Conservation (phyloP, 495 filamentous ascomycete genomes). For the Ramalina intermedia region DNA sequence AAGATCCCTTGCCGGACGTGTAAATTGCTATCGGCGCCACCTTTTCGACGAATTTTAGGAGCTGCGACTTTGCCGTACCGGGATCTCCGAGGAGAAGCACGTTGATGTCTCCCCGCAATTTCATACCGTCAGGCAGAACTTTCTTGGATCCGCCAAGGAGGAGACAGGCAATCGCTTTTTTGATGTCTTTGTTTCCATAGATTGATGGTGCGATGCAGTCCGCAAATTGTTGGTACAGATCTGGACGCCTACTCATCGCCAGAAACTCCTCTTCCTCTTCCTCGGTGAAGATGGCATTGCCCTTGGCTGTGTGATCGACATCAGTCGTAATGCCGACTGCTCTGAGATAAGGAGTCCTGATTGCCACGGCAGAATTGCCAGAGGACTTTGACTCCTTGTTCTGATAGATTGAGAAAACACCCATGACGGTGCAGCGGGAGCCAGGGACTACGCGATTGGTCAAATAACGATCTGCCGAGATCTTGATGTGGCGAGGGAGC, state of each 20-base stretch:
- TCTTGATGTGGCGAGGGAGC: constrained; percentile 82
- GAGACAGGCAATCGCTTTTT: constrained; percentile 95
- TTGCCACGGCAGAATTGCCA: constrained; percentile 65
- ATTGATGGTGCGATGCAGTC: constrained; percentile 95
- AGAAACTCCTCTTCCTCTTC: constrained; percentile 97
- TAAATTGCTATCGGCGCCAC: constrained; percentile 96
- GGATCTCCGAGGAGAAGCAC: constrained; percentile 94
- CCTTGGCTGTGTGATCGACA: constrained; percentile 78
- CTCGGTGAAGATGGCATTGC: constrained; percentile 73
- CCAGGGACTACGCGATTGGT: constrained; percentile 94
- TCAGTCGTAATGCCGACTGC: constrained; percentile 87
- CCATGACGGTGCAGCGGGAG: constrained; percentile 87
- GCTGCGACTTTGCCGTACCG: constrained; percentile 94
- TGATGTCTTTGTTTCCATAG: constrained; percentile 92
- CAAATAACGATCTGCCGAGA: constrained; percentile 89
- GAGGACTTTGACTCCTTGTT: constrained; percentile 74
- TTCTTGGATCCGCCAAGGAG: constrained; percentile 96
- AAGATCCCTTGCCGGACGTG: constrained; percentile 97
- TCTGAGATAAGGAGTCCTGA: constrained; percentile 91
- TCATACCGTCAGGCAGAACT: constrained; percentile 97
- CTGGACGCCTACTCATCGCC: constrained; percentile 77
- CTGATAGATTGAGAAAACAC: constrained; percentile 96
- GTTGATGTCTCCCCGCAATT: constrained; percentile 95
- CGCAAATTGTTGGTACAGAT: constrained; percentile 81
- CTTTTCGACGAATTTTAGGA: constrained; percentile 96